Evolutionary conservation across 306 rosid species (phyloP).

Genomic region (Quercus robur): DNA sequence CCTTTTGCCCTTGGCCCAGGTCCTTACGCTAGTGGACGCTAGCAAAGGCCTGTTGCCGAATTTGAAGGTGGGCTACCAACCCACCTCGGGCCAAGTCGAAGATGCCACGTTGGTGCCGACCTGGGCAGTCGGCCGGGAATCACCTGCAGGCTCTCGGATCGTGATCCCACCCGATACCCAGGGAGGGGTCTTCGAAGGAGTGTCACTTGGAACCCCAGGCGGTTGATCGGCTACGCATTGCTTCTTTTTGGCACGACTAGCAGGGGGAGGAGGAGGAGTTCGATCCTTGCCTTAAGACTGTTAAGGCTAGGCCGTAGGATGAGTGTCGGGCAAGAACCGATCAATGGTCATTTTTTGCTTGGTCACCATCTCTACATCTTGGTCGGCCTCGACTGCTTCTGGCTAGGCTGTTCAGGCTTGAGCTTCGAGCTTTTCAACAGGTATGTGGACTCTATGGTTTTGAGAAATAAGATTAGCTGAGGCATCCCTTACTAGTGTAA

Average conservation of each 20-base stretch:
- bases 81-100: fast-evolving
- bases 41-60: fast-evolving
- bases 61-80: fast-evolving
- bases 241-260: too few species aligned
- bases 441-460: too few species aligned
- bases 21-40: fast-evolving
- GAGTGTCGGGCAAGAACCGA: fast-evolving
- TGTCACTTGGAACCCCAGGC: too few species aligned
- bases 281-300: too few species aligned
- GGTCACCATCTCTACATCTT: fast-evolving
- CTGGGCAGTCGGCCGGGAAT: fast-evolving
- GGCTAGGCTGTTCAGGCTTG: fast-evolving
- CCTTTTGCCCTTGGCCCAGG: fast-evolving
- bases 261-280: too few species aligned
- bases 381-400: fast-evolving
- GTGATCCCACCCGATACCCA: fast-evolving
- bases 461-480: fast-evolving
- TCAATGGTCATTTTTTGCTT: too few species aligned
- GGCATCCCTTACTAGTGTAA: too few species aligned
- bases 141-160: fast-evolving
- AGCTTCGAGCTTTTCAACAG: fast-evolving
- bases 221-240: fast-evolving
- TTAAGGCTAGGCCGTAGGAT: fast-evolving
- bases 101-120: fast-evolving
- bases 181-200: fast-evolving